These are phyloP conservation scores for Pseudopediastrum boryanum DNA, from an alignment of 139 green algal genomes.

Conservation along the genomic window DNA sequence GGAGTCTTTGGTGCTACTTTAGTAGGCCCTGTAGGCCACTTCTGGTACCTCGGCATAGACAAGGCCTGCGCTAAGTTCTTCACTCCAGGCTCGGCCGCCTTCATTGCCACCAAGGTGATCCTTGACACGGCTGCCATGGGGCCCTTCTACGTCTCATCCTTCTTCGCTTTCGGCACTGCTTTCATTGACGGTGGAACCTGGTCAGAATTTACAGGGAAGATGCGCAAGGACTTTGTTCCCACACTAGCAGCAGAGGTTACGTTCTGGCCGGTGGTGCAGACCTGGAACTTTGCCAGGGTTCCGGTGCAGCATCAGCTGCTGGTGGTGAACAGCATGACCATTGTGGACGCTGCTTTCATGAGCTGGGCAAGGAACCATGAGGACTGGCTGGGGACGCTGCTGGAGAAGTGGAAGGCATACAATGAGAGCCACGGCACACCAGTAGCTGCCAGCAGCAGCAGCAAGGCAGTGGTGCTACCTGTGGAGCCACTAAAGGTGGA, in stretches of 20 bases:
- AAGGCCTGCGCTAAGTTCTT: not conserved
- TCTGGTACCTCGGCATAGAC: conserved; percentile 53
- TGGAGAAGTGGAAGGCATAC: too few relatives aligned
- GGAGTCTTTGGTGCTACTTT: conserved; percentile 46
- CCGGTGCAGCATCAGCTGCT: conserved; percentile 68
- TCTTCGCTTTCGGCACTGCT: conserved; percentile 47
- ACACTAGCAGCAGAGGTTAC: conserved; percentile 50
- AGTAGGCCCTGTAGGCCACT: conserved; percentile 52
- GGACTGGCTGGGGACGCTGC: conserved; percentile 39
- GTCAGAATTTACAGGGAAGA: conserved; percentile 33
- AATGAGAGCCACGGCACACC: too few relatives aligned
- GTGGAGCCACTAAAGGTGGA: too few relatives aligned
- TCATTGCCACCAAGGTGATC: conserved; percentile 39
- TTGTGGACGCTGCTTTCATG: conserved; percentile 61
- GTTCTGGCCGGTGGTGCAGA: conserved; percentile 49
- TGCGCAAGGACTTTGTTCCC: conserved; percentile 41
- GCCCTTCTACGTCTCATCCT: conserved; percentile 42
- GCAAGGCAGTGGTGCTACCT: too few relatives aligned
- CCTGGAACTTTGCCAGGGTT: conserved; percentile 52
- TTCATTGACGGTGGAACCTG: conserved; percentile 41
- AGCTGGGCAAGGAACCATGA: conserved; percentile 51
- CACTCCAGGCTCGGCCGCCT: not conserved
- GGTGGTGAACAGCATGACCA: conserved; percentile 61
- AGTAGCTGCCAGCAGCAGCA: too few relatives aligned
- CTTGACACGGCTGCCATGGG: conserved; percentile 51